Evolutionary conservation across 148 eudicot genomes (phyloP), one percentile per base, ranked within the genome.

Genomic region (Amaranthus palmeri): DNA sequence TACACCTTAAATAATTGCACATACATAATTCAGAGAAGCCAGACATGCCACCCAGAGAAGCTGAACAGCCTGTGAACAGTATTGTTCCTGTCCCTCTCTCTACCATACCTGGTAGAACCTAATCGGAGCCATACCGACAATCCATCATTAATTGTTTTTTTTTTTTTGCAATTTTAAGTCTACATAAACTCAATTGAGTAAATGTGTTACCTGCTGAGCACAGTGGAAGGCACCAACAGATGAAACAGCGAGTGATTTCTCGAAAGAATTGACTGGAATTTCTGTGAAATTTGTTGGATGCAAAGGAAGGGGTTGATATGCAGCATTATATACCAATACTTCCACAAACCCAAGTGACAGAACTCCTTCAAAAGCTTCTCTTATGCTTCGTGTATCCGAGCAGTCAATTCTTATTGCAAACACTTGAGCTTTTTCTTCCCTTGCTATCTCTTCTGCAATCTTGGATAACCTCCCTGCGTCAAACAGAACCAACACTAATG

Each of bases 341-440:
- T 92, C 93, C 18, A 92, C 91, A 56, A 83, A 88, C 11, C 97
- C 97, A 36, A 92, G 79, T 6, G 96, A 92, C 40, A 86, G 85
- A 7, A 92, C 97, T 2, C 87, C 90, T 72, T 92, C 97, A 58
- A 92, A 92, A 8, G 96, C 97, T 75, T 92, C 96, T 56, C 72
- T 76, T 3, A 92, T 76, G 78, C 97, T 92, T 59, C 68, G 73
- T 0, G 85, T 40, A 36, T 88, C 87, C 7, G 97, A 84, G 74
- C 97, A 92, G 56, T 92, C 97, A 40, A 92, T 90, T 61, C 96
- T 83, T 65, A 92, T 90, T 3, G 97, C 97, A 77, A 82, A 92
- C 13, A 92, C 96, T 61, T 89, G 96, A 2, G 89, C 86, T 67
- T 86, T 92, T 56, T 84, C 97, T 65, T 86, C 97, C 68, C 92